Percentiles rank a stretch among this genome's conserved stretches.
Conservation (phyloP, 306 rosid species). For the Citrullus amarus region DNA sequence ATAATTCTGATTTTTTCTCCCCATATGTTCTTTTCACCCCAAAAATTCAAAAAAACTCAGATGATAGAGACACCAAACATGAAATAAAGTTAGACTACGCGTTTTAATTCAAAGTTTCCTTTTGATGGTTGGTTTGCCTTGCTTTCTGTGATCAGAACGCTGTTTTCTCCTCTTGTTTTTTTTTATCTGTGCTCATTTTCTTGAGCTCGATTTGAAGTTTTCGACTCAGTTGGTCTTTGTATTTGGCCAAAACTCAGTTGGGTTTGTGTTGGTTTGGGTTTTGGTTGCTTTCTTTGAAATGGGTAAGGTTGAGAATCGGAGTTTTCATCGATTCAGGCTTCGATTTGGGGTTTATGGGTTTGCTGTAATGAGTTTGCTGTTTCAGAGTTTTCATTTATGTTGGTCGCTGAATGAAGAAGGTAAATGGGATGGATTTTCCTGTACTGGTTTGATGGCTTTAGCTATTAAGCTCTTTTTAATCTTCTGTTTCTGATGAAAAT, state of each 20-base stretch:
- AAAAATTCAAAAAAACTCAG: neutral
- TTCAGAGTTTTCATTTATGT: conserved; percentile 36
- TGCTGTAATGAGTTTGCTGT: conserved; percentile 27
- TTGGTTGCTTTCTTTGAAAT: neutral
- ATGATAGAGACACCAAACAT: neutral
- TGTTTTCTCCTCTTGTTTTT: conserved; percentile 7
- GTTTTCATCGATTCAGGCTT: conserved; percentile 27
- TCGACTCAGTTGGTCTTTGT: neutral
- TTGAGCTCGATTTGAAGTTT: conserved; percentile 1
- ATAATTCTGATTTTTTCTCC: neutral
- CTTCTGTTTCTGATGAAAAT: conserved; percentile 2
- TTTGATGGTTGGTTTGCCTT: conserved; percentile 15
- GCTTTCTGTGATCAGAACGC: conserved; percentile 18
- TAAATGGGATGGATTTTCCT: too few relatives aligned
- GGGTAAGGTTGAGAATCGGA: conserved; percentile 33
- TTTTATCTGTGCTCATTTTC: neutral
- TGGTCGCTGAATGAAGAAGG: conserved; percentile 81
- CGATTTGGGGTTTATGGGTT: conserved; percentile 12
- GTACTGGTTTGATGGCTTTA: conserved; percentile 1
- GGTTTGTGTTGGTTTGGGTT: conserved; percentile 11
- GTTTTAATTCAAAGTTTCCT: conserved; percentile 28
- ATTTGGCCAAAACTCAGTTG: conserved; percentile 1
- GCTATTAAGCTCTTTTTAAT: neutral
- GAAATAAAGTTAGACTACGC: conserved; percentile 24
- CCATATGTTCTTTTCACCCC: neutral